Percentiles rank a stretch among this genome's conserved stretches.
These are phyloP conservation scores for Clarireedia hainanense DNA, from an alignment of 2,329 filamentous ascomycete genomes.

Conservation along the genomic window DNA sequence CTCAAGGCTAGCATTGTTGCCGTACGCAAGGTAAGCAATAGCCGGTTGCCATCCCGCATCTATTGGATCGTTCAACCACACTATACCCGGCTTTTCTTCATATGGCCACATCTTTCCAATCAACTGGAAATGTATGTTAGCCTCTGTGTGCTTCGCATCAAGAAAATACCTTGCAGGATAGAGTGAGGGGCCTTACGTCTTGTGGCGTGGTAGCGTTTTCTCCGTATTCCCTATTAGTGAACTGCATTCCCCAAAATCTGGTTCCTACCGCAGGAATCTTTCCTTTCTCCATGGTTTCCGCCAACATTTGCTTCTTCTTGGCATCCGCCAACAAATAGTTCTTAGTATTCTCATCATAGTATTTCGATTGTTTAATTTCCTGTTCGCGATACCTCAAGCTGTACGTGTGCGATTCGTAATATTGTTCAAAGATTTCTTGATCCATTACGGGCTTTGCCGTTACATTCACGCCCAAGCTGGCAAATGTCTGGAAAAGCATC, in stretches of 20 bases:
- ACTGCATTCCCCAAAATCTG: not conserved
- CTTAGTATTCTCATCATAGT: too few relatives aligned
- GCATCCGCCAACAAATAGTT: too few relatives aligned
- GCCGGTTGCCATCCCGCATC: constrained; percentile 9
- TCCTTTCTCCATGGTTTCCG: not conserved
- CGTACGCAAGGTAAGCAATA: constrained; percentile 3
- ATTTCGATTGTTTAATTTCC: too few relatives aligned
- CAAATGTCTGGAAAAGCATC: constrained; percentile 33
- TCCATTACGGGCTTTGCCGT: constrained; percentile 26
- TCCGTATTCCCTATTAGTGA: not conserved
- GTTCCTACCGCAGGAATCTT: not conserved
- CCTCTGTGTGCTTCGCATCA: not conserved
- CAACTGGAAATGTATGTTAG: not conserved
- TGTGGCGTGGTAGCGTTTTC: not conserved
- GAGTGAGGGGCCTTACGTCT: too few relatives aligned
- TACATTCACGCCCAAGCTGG: constrained; percentile 27
- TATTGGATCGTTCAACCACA: constrained; percentile 12
- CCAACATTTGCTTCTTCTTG: not conserved
- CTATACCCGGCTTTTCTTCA: not conserved
- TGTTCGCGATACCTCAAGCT: not conserved
- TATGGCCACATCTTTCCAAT: not conserved
- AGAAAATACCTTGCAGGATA: too few relatives aligned
- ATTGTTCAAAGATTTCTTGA: not conserved
- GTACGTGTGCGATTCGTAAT: too few relatives aligned
- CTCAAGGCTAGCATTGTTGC: constrained; percentile 6